phyloP scores from a whole-genome alignment of 176 grass and related monocot genomes.

The Oryza brachyantha region DNA sequence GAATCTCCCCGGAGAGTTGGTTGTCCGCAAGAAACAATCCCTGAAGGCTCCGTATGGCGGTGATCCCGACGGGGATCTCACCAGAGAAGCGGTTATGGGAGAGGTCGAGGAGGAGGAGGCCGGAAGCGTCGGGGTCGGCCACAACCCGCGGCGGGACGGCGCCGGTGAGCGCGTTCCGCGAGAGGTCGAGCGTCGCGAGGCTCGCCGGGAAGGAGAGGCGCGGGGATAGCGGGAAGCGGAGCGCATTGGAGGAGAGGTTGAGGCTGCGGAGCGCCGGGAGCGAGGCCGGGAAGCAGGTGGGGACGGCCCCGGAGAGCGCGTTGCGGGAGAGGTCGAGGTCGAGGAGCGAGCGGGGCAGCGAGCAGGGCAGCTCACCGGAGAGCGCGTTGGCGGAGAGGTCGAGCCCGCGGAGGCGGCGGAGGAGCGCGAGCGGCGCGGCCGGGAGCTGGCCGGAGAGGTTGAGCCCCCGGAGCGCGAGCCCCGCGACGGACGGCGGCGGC shows the following conservation, averaged over 20 bases:
- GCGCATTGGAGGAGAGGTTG: conserved; percentile 74
- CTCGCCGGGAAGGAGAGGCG: conserved; percentile 72
- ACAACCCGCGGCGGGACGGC: conserved; percentile 58
- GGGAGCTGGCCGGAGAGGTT: conserved; percentile 42
- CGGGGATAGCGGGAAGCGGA: conserved; percentile 75
- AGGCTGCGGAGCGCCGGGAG: conserved; percentile 50
- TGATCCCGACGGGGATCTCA: conserved; percentile 58
- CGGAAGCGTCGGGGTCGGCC: conserved; percentile 51
- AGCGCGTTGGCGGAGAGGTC: conserved; percentile 55
- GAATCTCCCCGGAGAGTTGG: conserved; percentile 68
- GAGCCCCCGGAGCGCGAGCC: conserved; percentile 35
- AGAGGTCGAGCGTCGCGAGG: conserved; percentile 70
- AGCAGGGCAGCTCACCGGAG: conserved; percentile 51
- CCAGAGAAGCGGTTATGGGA: conserved; percentile 74
- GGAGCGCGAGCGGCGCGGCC: conserved; percentile 35
- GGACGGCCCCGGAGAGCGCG: conserved; percentile 67
- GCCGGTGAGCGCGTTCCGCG: conserved; percentile 63
- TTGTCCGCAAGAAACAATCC: conserved; percentile 76
- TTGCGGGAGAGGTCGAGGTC: conserved; percentile 66
- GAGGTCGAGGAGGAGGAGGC: conserved; percentile 61
- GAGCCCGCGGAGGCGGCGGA: conserved; percentile 44
- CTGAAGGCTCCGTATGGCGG: conserved; percentile 76
- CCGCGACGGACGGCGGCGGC: conserved; percentile 26
- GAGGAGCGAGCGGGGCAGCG: conserved; percentile 53
- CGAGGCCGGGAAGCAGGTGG: conserved; percentile 48